Evolutionary conservation across 2,329 filamentous ascomycete species (phyloP).

Genomic region (Aureobasidium sp.): DNA sequence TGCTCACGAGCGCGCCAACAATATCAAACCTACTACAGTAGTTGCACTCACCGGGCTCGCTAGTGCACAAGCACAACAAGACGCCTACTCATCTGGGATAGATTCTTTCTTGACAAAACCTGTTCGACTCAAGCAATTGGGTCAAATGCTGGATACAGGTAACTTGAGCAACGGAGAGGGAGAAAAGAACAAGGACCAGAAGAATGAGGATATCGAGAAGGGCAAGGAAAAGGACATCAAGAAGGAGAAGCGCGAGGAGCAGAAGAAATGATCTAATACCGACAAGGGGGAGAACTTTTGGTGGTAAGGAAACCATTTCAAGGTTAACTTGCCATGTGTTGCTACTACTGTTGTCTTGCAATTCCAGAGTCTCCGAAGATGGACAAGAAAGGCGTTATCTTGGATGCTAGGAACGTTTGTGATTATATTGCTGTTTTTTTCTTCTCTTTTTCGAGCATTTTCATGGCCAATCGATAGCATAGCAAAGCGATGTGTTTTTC

Average conservation of each 20-base stretch:
- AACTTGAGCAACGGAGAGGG: background rate
- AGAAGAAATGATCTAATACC: background rate
- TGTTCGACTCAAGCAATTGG: slow-evolving; percentile 14
- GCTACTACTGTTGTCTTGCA: background rate
- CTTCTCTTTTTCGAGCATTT: too few relatives aligned
- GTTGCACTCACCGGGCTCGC: slow-evolving; percentile 25
- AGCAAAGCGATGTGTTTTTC: background rate
- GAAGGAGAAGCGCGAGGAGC: background rate
- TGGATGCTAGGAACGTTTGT: too few relatives aligned
- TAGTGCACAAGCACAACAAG: slow-evolving; percentile 21
- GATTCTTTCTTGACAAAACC: slow-evolving; percentile 27
- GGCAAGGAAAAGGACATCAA: background rate
- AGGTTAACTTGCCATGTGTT: background rate
- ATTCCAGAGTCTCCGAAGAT: too few relatives aligned
- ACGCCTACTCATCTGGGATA: slow-evolving; percentile 20
- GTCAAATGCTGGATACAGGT: background rate
- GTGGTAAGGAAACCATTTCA: background rate
- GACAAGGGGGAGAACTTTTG: too few relatives aligned
- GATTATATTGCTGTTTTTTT: too few relatives aligned
- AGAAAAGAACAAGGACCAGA: background rate
- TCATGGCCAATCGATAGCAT: background rate
- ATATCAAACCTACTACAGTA: slow-evolving; percentile 16
- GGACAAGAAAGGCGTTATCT: too few relatives aligned
- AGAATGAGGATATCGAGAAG: background rate
- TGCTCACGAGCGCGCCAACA: slow-evolving; percentile 11